Base-by-base conservation (phyloP, 805 yeast genomes). In the Yarrowia porcina region DNA sequence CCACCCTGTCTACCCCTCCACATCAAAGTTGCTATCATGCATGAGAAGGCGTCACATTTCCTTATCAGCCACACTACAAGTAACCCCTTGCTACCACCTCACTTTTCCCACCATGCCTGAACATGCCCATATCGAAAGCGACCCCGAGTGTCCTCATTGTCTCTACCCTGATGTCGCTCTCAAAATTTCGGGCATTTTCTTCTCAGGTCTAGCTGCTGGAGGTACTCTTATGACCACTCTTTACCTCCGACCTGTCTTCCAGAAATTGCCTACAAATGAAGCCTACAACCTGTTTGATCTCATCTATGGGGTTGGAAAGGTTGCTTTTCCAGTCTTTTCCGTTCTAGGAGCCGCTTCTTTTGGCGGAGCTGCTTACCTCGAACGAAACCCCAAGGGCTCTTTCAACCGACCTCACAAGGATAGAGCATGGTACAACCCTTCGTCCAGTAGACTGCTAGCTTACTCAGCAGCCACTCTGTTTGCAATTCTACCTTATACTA, bases 21-120 rank as follows among this genome's bases (percentile, higher is more conserved):
- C 57, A 41, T 23, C 45, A 49, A 13, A 25, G 57, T 49, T 49
- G 50, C 39, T 49, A 49, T 49, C 57, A 49, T 49, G 57, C 57
- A 49, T 49, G 21, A 49, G 21, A 33, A 33, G 27, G 32, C 57
- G 32, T 20, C 42, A 23, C 57, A 10, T n/a, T 15, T 21, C 28
- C 57, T 49, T 33, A 49, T 32, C 57, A 49, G 41, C 41, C 39
- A 49, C 41, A 49, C 28, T 35, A n/a, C n/a, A n/a, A n/a, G n/a
- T n/a, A 30, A 33, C 41, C 57, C 45, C 41, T 49, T 28, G 28
- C 39, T 18, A 49, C 57, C 20, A 13, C 56, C 3, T 8, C 57
- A 18, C 47, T 23, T 30, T 30, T 9, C 12, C 57, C 23, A 49
- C 39, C 3, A 49, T 49, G 57, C 41, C 57, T 15, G n/a, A 49